Evolutionary conservation across 352 stramenopile species (phyloP), one percentile per base, ranked within the genome.

Genomic region (Globisporangium cylindrosporum): DNA sequence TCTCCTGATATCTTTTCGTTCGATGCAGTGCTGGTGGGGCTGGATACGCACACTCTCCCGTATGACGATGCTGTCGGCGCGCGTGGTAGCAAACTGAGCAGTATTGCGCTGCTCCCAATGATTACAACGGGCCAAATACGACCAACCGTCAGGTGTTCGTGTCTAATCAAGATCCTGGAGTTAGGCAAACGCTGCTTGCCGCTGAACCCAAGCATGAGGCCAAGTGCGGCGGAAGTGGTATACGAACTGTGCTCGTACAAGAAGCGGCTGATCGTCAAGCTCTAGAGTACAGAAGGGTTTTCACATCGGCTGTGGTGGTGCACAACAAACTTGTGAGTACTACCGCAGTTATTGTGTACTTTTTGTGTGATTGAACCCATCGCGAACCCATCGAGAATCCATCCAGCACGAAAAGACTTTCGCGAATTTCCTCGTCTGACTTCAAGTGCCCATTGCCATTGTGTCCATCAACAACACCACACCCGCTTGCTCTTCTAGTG

Each of bases 1-100:
- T n/a, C 60, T 15, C 18, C 60, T 5, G 60, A 66, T 22, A 66
- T 59, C 4, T 66, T 66, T 46, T 66, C 60, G 18, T 59, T 48
- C 29, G 60, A 25, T 1, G 60, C 46, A 0, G 46, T 66, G 41
- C 46, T 66, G 22, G n/a, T 18, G 1, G 60, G 59, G 22, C n/a
- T 66, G 15, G 60, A 66, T 5, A 66, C 60, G 4, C 60, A 66
- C 20, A 14, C 46, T 6, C 46, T 66, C 15, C 60, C 60, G 18
- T 66, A 66, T 15, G 60, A 56, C 0, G 60, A 58, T 8, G 46
- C 25, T 3, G 20, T 29, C 2, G 60, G 60, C 10, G 15, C 27
- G 29, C 32, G 34, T 8, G 43, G 60, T 1, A 34, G 59, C 46
- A 38, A 27, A 24, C 60, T 59, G 0, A 48, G 41, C 27, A 27